phyloP scores from a whole-genome alignment of 2,329 filamentous ascomycete species.

The Phialemoniopsis sp. region DNA sequence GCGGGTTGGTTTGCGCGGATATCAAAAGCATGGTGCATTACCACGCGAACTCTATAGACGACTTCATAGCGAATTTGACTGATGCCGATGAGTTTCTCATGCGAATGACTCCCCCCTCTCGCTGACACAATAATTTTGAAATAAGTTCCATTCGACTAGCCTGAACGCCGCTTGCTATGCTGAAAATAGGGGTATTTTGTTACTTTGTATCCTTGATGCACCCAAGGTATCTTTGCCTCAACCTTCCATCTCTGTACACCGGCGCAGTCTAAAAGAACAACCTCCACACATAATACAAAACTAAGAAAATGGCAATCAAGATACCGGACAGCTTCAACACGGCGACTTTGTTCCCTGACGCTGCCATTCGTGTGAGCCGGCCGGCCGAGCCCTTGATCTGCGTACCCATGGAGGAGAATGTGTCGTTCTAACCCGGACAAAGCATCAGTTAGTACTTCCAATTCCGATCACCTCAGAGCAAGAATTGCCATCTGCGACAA shows the following conservation, averaged over 20 bases:
- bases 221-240: no score
- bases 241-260: not conserved
- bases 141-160: no score
- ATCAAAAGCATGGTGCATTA: not conserved
- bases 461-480: no score
- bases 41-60: no score
- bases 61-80: no score
- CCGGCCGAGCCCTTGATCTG: slow-evolving; percentile 80
- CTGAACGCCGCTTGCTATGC: no score
- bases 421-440: slow-evolving; percentile 68
- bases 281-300: slow-evolving; percentile 70
- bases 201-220: no score
- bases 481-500: no score
- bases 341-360: slow-evolving; percentile 83
- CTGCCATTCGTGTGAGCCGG: slow-evolving; percentile 85
- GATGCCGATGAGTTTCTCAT: no score
- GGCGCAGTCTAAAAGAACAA: slow-evolving; percentile 51
- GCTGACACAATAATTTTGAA: no score
- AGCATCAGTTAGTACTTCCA: no score
- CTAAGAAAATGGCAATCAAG: slow-evolving; percentile 65
- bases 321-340: slow-evolving; percentile 87
- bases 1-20: not conserved
- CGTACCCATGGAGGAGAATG: slow-evolving; percentile 82
- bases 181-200: no score
- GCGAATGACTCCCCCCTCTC: not conserved